Conservation (phyloP, 129 eudicot genomes). For the Centella asiatica region DNA sequence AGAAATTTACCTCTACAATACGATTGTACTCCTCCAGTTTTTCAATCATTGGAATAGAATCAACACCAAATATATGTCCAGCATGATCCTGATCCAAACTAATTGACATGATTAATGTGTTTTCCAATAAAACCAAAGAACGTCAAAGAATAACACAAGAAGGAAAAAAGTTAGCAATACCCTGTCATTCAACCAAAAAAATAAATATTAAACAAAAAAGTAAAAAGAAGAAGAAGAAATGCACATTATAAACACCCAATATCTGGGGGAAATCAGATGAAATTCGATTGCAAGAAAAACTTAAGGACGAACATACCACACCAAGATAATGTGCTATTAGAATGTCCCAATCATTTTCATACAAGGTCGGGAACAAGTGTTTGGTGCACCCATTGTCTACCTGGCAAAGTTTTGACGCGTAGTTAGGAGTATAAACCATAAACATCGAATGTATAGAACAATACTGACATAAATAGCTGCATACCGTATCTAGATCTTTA, state of each 20-base stretch:
- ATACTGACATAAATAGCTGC: slow-evolving; percentile 10
- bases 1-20: slow-evolving; percentile 50
- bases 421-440: background rate
- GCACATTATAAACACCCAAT: background rate
- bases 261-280: background rate
- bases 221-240: background rate
- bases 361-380: slow-evolving; percentile 66
- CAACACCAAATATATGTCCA: slow-evolving; percentile 96
- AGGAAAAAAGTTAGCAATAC: background rate
- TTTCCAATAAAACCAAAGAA: too few species aligned
- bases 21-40: slow-evolving; percentile 84
- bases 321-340: slow-evolving; percentile 98
- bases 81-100: slow-evolving; percentile 80
- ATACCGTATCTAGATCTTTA: slow-evolving; percentile 90
- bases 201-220: too few species aligned
- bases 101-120: background rate
- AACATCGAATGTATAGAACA: slow-evolving; percentile 12
- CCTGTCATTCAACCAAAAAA: background rate
- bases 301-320: slow-evolving; percentile 58
- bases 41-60: slow-evolving; percentile 72
- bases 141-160: background rate
- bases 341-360: slow-evolving; percentile 88
- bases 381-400: slow-evolving; percentile 86
- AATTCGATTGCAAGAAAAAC: background rate
- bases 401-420: slow-evolving; percentile 30